A percentile compares a stretch with the other conserved stretches of the same genome.
phyloP scores from a whole-genome alignment of 768 basidiomycete genomes.

The Leccinum ochraceum region DNA sequence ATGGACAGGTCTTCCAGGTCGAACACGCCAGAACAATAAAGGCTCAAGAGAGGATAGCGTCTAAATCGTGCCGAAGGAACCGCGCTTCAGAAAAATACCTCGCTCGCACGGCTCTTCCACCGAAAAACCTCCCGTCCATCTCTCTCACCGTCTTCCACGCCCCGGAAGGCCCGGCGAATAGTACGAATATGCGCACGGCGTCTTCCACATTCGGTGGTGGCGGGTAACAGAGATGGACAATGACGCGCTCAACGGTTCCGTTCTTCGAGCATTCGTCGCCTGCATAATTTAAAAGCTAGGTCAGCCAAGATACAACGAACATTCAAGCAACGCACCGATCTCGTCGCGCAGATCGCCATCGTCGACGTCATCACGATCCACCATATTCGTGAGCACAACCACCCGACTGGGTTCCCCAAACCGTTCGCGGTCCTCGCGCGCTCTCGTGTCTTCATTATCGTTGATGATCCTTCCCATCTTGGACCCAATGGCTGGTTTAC shows the following conservation, averaged over 20 bases:
- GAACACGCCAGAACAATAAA: background rate
- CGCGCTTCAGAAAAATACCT: constrained; percentile 72
- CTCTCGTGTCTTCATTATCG: constrained; percentile 80
- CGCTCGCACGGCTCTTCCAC: constrained; percentile 79
- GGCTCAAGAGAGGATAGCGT: constrained; percentile 36
- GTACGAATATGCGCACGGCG: constrained; percentile 88
- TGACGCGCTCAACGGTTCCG: constrained; percentile 88
- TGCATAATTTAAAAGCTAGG: constrained; percentile 26
- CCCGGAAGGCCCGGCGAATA: constrained; percentile 88
- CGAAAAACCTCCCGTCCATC: constrained; percentile 91
- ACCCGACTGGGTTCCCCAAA: constrained; percentile 92
- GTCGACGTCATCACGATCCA: constrained; percentile 77
- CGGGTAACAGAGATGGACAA: constrained; percentile 78
- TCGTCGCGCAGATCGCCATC: constrained; percentile 86
- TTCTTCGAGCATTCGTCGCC: constrained; percentile 92
- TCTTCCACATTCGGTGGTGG: constrained; percentile 66
- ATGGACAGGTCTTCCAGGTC: background rate
- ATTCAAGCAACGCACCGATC: constrained; percentile 59
- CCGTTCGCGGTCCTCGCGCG: constrained; percentile 72
- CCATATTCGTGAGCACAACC: constrained; percentile 89
- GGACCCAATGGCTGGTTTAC: constrained; percentile 46
- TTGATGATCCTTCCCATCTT: constrained; percentile 91
- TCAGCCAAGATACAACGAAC: background rate
- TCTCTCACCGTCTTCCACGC: constrained; percentile 97
- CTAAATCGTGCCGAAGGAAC: constrained; percentile 53